Percentiles rank a stretch among this genome's conserved stretches.
Conservation (phyloP, 805 yeast genomes). For the Candida awuae region DNA sequence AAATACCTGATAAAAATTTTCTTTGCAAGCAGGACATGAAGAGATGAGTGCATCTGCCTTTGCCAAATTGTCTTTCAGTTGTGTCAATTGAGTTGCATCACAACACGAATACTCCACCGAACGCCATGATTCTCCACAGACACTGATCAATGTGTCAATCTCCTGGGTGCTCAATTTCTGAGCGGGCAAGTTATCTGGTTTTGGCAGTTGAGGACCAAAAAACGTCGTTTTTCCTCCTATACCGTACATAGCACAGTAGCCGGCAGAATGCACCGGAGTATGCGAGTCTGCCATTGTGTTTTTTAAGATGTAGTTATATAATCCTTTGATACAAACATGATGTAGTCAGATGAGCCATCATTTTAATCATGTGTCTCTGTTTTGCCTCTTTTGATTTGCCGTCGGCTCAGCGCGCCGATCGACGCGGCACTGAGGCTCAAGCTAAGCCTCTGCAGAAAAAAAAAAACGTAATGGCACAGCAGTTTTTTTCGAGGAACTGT, state of each 20-base stretch:
- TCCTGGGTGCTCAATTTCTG: constrained; percentile 39
- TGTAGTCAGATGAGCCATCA: too few relatives aligned
- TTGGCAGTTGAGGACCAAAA: constrained; percentile 76
- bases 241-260: constrained; percentile 50
- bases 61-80: constrained; percentile 51
- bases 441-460: too few relatives aligned
- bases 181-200: constrained; percentile 52
- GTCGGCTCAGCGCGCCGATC: too few relatives aligned
- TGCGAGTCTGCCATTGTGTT: neutral
- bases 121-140: constrained; percentile 71
- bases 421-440: too few relatives aligned
- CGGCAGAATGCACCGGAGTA: constrained; percentile 29
- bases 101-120: constrained; percentile 56
- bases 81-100: constrained; percentile 48
- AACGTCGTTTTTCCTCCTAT: constrained; percentile 69
- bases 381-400: too few relatives aligned
- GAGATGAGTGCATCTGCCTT: constrained; percentile 76
- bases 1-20: constrained; percentile 76
- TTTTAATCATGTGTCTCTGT: too few relatives aligned
- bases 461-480: too few relatives aligned
- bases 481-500: too few relatives aligned
- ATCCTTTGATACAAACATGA: too few relatives aligned
- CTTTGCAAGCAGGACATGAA: constrained; percentile 88
- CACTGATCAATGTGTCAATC: constrained; percentile 36
- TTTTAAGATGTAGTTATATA: too few relatives aligned